Evolutionary conservation across 1,139 yeast genomes (phyloP), one percentile per base, ranked within the genome.

Genomic region (Nematodospora anomalae): DNA sequence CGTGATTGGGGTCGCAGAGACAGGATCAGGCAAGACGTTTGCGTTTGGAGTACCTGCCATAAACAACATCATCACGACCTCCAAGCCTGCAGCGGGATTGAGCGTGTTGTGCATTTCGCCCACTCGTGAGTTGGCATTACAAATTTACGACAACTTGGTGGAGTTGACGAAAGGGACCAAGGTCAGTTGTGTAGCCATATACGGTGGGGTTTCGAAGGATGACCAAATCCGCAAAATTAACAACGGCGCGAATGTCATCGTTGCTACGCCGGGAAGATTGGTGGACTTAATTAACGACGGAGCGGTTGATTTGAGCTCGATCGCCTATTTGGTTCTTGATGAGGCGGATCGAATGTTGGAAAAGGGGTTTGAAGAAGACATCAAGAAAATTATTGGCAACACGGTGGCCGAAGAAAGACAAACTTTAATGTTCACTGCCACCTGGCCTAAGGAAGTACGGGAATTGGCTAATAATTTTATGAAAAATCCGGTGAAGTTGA

Each of bases 331-430:
- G 48, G 95, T 92, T 16, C 72, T 92, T 37, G 99, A 92, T 61
- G 99, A 92, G 67, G 99, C 98, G 26, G 99, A 92, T 60, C 79
- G 99, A 66, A 94, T 92, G 98, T 76, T 92, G 46, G 98, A 92
- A 62, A 71, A 68, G 51, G 99, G 99, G 23, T 92, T 92, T 55
- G 98, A 92, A 65, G 95, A 90, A 58, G 98, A 90, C 62, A 92
- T 92, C 58, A 88, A 86, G 62, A 71, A 74, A 46, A 88, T 94
- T 47, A 81, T 92, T 55, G 69, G 78, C 10, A 62, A 71, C 31
- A 75, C 85, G 15, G 66, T 63, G 13, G 51, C 63, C 28, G 38
- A 47, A 16, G 55, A 63, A 15, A 80, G 96, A 58, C 95, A 86
- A 60, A 88, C 97, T 0, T 76, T 86, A 47, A 85, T 84, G 94